These are phyloP conservation scores for Citrus hindsii DNA, from an alignment of 345 rosid genomes.

Conservation along the genomic window DNA sequence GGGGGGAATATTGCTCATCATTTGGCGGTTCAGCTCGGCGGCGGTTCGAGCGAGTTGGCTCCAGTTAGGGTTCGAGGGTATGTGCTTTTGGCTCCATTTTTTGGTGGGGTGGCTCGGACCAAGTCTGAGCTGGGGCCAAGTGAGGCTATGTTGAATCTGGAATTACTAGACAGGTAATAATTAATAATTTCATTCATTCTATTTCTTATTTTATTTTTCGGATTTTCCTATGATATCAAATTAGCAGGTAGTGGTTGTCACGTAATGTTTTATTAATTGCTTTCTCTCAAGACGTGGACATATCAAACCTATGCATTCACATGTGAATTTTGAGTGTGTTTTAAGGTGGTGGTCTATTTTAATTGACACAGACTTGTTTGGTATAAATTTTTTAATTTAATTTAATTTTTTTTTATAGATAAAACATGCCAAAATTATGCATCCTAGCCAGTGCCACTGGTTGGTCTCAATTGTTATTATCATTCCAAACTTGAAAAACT, in stretches of 20 bases:
- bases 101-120: slow-evolving; percentile 75
- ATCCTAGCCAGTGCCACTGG: no score
- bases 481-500: no score
- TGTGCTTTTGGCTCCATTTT: slow-evolving; percentile 77
- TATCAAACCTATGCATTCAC: neutral
- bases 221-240: neutral
- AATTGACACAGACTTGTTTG: no score
- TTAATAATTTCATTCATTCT: neutral
- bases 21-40: slow-evolving; percentile 53
- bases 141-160: slow-evolving; percentile 57
- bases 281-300: neutral
- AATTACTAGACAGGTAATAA: slow-evolving; percentile 69
- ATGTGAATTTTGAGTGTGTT: neutral
- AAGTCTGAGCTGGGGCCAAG: slow-evolving; percentile 71
- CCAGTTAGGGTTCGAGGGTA: slow-evolving; percentile 78
- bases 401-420: no score
- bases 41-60: slow-evolving; percentile 30
- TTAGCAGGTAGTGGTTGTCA: no score
- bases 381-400: no score
- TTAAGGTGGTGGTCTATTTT: no score
- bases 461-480: no score
- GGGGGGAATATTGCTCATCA: slow-evolving; percentile 93
- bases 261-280: neutral
- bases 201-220: neutral
- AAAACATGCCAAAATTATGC: no score